Base-by-base conservation (phyloP, 257 asterid genomes). In the Hygrophila difformis region DNA sequence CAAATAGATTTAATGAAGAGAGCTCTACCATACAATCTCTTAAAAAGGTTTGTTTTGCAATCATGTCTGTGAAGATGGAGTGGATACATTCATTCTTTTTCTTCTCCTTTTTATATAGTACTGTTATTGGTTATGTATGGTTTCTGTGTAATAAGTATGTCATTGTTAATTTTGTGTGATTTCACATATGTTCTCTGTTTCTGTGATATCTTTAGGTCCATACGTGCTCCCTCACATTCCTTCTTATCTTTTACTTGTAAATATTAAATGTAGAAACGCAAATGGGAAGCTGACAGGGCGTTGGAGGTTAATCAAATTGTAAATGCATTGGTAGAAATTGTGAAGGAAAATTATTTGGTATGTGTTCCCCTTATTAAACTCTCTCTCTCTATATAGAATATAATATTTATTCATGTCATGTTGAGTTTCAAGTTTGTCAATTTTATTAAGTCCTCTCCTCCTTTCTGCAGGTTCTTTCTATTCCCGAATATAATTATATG, bases 341-440 rank as follows among this genome's bases (percentile, higher is more conserved):
- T 86, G 18, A 86, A 86, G 66, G 95, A 86, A 59, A 78, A 80
- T 55, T 86, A 91, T 76, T 46, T 91, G 98, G 98, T 81, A 64
- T 51, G 71, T 63, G 18, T 8, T 39, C 19, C 34, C 53, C 45
- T 43, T 51, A 38, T 36, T 33, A 9, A 29, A 26, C 29, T n/a
- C n/a, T n/a, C n/a, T n/a, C n/a, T n/a, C n/a, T n/a, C 31, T 31
- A 26, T 3, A 26, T 48, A 40, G 15, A 49, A 15, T 53, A 20
- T 24, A 26, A 53, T 22, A 26, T 20, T 39, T 6, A 49, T 49
- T 58, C 34, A 26, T 17, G 42, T 13, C 39, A 33, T 9, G 19
- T 18, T 34, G 55, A 31, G 42, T 51, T 48, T 59, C 36, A 56
- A 44, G 34, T 14, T 18, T 55, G 17, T 33, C 40, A 22, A 41